Base-by-base conservation (phyloP, 805 yeast genomes). In the Candida endomychidarum region DNA sequence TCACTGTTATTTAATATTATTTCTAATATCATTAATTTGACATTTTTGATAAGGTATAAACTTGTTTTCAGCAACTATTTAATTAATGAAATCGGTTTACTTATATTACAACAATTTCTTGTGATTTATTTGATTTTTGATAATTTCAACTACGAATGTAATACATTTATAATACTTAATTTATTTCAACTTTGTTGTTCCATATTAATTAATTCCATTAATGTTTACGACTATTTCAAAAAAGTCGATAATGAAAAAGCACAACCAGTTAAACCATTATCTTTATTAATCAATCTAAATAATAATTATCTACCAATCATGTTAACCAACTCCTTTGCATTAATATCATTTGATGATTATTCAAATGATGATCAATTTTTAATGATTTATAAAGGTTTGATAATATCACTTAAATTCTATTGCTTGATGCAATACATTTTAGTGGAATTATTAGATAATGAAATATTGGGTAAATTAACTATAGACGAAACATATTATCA, bases 221-320 rank as follows among this genome's bases (percentile, higher is more conserved):
- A 44, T 30, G 2, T 49, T 1, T 8, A 24, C 3, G 49, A 49
- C 2, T 45, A 36, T 18, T 29, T 31, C 16, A 12, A 12, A 20
- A 21, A 18, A 28, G 23, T 11, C 10, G 33, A 3, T 6, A 11
- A 21, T 21, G 26, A 31, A 21, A 31, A 29, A 15, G 10, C 20
- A 14, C 17, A 22, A 21, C 4, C 19, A 12, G 8, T 12, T 7
- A 32, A 32, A 21, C 12, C 18, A 5, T 16, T 20, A 7, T 19
- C 22, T 10, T 49, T 54, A 22, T 42, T 63, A 16, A 42, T 43
- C 17, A 63, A 55, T 18, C 49, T 56, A 17, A 66, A 66, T 49
- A 62, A 63, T 42, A 63, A 61, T 45, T 60, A 51, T 38, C 49
- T 65, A 33, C 69, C 70, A 1, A 50, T 64, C 8, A 52, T 65